Base-by-base conservation (phyloP, 148 eudicot genomes). In the Dianthus caryophyllus region DNA sequence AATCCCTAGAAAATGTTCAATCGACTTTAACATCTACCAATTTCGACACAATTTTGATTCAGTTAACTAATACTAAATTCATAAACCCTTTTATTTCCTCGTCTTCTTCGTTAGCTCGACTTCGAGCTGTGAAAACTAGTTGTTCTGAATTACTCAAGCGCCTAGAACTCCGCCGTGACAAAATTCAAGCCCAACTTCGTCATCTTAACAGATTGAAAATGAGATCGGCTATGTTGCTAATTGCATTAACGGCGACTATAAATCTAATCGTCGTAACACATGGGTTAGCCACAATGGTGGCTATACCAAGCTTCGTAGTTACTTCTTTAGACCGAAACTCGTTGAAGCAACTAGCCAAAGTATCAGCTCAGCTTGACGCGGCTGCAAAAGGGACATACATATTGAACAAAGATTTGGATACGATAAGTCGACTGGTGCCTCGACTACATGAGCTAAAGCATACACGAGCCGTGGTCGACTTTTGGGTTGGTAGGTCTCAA, bases 361-460 rank as follows among this genome's bases (percentile, higher is more conserved):
- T 67, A 24, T 74, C 79, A 1, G 86, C 86, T 76, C 96, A 88
- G 54, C 85, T 94, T 13, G 90, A 94, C 29, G 77, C 78, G 11
- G 92, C 96, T 0, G 88, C 96, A 6, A 94, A 94, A 71, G 99
- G 99, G 66, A 81, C 90, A 0, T 94, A 90, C 41, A 88, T 84
- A 48, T 65, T 90, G 71, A 90, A 79, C 11, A 77, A 89, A 74
- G 99, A 94, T 70, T 79, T 94, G 83, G 99, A 93, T 54, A 88
- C 93, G 0, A 78, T 85, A 41, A 82, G 97, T 25, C 81, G 99
- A 65, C 81, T 84, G 0, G 82, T 90, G 77, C 88, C 81, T 78
- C 83, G 96, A 65, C 80, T 90, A 6, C 69, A 82, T 43, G 99
- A 94, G 79, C 60, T 94, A 25, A 87, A 83, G 71, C 96, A 89